Conservation (phyloP, 1,284 basidiomycete genomes). For the Fomitopsis betulina region DNA sequence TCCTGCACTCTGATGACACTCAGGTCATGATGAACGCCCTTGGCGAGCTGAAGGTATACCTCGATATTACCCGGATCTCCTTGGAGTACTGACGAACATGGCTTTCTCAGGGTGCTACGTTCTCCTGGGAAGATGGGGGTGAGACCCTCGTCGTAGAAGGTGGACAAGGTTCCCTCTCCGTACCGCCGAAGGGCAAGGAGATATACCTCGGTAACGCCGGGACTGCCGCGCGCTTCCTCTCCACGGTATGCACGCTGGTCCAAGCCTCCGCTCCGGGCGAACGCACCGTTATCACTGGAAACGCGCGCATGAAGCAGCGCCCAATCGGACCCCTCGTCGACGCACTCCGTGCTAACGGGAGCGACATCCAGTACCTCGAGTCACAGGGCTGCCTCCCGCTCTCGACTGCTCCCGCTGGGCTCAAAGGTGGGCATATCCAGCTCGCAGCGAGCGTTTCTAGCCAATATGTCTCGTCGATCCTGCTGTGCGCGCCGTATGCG, state of each 20-base stretch:
- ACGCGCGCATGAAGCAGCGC: constrained; percentile 98
- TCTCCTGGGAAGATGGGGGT: constrained; percentile 89
- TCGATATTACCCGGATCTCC: neutral
- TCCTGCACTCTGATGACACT: constrained; percentile 97
- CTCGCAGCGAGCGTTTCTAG: constrained; percentile 94
- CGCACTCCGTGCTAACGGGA: constrained; percentile 83
- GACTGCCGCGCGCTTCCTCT: constrained; percentile 96
- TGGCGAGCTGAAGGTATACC: constrained; percentile 74
- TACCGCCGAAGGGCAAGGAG: constrained; percentile 79
- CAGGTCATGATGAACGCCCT: constrained; percentile 98
- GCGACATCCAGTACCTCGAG: constrained; percentile 76
- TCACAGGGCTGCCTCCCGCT: constrained; percentile 86
- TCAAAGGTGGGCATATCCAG: constrained; percentile 81
- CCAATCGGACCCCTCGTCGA: constrained; percentile 95
- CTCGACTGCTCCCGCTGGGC: constrained; percentile 78
- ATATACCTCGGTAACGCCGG: constrained; percentile 97
- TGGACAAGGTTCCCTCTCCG: constrained; percentile 76
- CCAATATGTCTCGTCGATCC: constrained; percentile 97
- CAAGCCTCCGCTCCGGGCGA: constrained; percentile 41
- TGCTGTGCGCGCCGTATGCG: constrained; percentile 96
- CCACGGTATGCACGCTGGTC: constrained; percentile 90
- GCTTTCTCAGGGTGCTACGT: constrained; percentile 69
- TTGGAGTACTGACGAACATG: neutral
- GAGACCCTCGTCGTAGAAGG: constrained; percentile 93
- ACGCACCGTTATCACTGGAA: constrained; percentile 87